Percentiles rank a stretch among this genome's conserved stretches.
Conservation (phyloP, 352 stramenopile species). For the Peronospora destructor region DNA sequence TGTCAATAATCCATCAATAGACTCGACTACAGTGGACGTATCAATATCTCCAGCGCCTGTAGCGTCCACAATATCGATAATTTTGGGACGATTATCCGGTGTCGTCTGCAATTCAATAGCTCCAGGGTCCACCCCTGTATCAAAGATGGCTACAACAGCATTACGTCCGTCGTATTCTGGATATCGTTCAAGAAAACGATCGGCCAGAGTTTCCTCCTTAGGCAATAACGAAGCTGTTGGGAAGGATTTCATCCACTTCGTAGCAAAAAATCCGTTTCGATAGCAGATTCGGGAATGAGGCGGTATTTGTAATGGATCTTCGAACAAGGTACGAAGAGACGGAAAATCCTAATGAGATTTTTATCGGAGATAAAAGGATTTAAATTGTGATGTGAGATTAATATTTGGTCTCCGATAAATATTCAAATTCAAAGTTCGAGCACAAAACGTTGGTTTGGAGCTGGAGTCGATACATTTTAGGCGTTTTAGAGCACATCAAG, state of each 20-base stretch:
- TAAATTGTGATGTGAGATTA: too few species aligned
- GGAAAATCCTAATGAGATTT: too few species aligned
- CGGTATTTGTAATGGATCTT: too few species aligned
- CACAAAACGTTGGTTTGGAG: too few species aligned
- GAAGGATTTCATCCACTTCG: slow-evolving; percentile 42
- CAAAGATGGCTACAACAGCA: slow-evolving; percentile 91
- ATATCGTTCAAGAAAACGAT: slow-evolving; percentile 68
- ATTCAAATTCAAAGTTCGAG: too few species aligned
- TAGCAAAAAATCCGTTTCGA: too few species aligned
- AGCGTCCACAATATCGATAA: slow-evolving; percentile 94
- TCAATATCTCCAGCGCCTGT: slow-evolving; percentile 91
- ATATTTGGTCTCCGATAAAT: too few species aligned
- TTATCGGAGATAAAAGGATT: too few species aligned
- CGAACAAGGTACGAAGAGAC: too few species aligned
- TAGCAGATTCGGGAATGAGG: too few species aligned
- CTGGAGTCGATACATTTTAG: too few species aligned
- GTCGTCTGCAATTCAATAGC: slow-evolving; percentile 84
- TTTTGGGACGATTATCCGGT: slow-evolving; percentile 85
- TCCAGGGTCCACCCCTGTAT: slow-evolving; percentile 93
- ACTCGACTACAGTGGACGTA: slow-evolving; percentile 56
- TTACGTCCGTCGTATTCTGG: slow-evolving; percentile 87
- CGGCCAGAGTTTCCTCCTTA: slow-evolving; percentile 88
- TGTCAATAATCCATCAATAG: slow-evolving; percentile 44
- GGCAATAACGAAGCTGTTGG: slow-evolving; percentile 70
- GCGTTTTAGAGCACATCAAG: too few species aligned